These are phyloP conservation scores for Metschnikowia arizonensis DNA, from an alignment of 805 yeast genomes.

Conservation along the genomic window DNA sequence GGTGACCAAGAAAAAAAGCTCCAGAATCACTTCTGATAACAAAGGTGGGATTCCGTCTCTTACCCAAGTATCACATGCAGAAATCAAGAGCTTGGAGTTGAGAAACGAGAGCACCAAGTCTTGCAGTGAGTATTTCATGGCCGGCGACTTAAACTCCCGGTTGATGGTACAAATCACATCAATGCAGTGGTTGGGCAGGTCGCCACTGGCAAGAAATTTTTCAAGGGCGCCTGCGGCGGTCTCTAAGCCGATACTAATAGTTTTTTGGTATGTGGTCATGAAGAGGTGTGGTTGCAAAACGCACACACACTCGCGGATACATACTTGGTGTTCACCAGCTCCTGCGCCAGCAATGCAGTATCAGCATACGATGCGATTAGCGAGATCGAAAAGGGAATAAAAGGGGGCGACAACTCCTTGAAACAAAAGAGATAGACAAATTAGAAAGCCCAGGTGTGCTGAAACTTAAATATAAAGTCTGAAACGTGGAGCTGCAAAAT, in stretches of 20 bases:
- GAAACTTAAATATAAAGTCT: background rate
- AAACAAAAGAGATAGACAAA: background rate
- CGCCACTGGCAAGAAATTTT: conserved; percentile 11
- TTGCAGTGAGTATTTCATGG: conserved; percentile 7
- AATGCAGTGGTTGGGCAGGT: conserved; percentile 12
- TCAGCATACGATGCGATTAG: background rate
- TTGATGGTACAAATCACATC: conserved; percentile 13
- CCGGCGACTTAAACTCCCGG: conserved; percentile 11
- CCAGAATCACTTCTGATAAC: conserved; percentile 9
- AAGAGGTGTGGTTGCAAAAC: conserved; percentile 3
- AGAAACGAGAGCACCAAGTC: conserved; percentile 10
- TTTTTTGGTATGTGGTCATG: conserved; percentile 9
- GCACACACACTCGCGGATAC: background rate
- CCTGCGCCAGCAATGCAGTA: background rate
- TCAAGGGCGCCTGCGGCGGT: conserved; percentile 14
- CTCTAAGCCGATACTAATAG: conserved; percentile 15
- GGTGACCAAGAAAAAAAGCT: conserved; percentile 12
- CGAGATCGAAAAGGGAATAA: background rate
- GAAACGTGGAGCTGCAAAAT: background rate
- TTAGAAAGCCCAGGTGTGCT: background rate
- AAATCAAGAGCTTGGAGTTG: conserved; percentile 12
- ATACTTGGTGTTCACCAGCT: background rate
- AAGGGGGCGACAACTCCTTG: background rate
- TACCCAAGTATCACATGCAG: conserved; percentile 14
- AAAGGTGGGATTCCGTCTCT: conserved; percentile 4